Base-by-base conservation (phyloP, 345 rosid genomes). In the Eucalyptus grandis region DNA sequence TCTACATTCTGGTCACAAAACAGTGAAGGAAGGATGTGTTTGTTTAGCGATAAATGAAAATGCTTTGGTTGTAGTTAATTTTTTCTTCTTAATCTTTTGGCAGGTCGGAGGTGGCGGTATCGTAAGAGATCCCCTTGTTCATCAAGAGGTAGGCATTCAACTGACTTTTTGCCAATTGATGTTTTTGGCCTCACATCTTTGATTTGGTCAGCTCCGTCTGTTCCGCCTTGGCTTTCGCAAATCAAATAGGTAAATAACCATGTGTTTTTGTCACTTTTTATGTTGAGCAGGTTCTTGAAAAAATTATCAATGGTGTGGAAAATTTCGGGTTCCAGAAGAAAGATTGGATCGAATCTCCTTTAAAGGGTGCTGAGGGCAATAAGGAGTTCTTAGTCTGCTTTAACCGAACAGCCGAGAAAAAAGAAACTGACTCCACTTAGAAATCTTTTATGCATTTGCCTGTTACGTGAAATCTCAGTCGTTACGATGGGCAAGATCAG, bases 51-150 rank as follows among this genome's bases (percentile, higher is more conserved):
- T 14, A 65, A 30, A 65, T 65, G 37, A 65, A 65, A 49, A 62
- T 5, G 22, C 44, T 30, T 26, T 44, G 62, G 8, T 81, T 47
- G 3, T 85, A 27, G 62, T 47, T 19, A 87, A 65, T 30, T 5
- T 89, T 90, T 49, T 14, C 62, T 46, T 58, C 40, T 83, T 40
- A 51, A 51, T 34, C 86, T 91, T 69, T 37, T 43, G 65, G 87
- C 94, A 98, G 99, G 98, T 98, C 0, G 99, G 99, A 90, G 92
- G 92, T 16, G 99, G 99, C n/a, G 99, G 99, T 88, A 96, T 98
- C 88, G 98, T 98, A 86, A 95, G 96, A 94, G 99, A 98, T 94
- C 97, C 98, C 5, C 93, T 91, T 86, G 98, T 98, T 86, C 99
- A 96, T 89, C 93, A 97, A 87, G 99, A 96, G 98, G 99, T 97